Conservation (phyloP, 495 filamentous ascomycete species). For the Penicillium cataractarum region DNA sequence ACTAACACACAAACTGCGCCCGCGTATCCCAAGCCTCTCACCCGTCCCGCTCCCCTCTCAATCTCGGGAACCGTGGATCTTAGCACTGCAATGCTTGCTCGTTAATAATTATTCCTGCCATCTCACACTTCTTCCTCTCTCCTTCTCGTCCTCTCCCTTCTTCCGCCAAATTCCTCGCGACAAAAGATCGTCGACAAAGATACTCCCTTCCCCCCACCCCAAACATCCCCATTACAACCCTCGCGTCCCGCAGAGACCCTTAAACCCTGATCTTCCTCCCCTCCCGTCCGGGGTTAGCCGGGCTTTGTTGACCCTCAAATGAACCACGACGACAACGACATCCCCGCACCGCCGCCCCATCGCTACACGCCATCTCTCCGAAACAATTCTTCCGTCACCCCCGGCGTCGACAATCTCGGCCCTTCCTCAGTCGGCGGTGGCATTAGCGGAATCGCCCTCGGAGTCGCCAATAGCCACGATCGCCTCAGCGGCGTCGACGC, state of each 20-base stretch:
- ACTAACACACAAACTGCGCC: slow-evolving; percentile 17
- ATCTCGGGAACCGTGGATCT: slow-evolving; percentile 34
- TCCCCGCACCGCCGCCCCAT: slow-evolving; percentile 22
- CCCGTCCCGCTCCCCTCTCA: neutral
- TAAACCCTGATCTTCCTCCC: neutral
- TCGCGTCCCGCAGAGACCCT: neutral
- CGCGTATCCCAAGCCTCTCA: slow-evolving; percentile 3
- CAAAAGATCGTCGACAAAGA: slow-evolving; percentile 2
- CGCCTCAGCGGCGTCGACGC: slow-evolving; percentile 75
- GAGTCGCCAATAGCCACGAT: slow-evolving; percentile 71
- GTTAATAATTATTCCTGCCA: slow-evolving; percentile 3
- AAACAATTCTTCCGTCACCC: slow-evolving; percentile 62
- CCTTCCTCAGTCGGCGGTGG: slow-evolving; percentile 73
- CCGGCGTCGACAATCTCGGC: slow-evolving; percentile 76
- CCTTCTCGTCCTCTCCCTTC: neutral
- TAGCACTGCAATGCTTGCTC: slow-evolving; percentile 8
- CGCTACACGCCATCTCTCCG: slow-evolving; percentile 20
- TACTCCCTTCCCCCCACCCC: neutral
- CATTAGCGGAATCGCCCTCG: slow-evolving; percentile 74
- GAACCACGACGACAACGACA: slow-evolving; percentile 18
- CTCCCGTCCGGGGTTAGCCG: neutral
- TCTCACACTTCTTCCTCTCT: neutral
- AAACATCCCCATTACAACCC: neutral
- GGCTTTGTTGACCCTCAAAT: slow-evolving; percentile 9
- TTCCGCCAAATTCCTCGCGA: neutral